A percentile compares a stretch with the other conserved stretches of the same genome.
Conservation (phyloP, 306 rosid genomes). For the Cucumis cinereus region DNA sequence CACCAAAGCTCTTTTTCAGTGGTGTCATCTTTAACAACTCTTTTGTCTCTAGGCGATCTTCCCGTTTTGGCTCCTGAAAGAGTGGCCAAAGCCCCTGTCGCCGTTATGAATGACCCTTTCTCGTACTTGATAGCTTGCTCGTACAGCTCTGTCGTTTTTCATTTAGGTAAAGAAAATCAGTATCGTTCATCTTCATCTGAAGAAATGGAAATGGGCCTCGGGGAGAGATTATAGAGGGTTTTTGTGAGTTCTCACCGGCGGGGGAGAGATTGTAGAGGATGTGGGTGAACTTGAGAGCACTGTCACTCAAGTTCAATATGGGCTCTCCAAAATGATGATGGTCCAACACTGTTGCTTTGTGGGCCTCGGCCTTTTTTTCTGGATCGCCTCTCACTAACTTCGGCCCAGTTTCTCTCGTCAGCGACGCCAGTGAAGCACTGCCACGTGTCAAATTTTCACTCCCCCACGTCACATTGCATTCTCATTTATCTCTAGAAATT, state of each 20-base stretch:
- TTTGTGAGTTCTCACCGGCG: slow-evolving; percentile 30
- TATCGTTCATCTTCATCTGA: neutral
- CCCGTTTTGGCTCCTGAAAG: slow-evolving; percentile 96
- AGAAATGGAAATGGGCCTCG: neutral
- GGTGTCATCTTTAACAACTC: slow-evolving; percentile 58
- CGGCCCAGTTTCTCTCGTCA: slow-evolving; percentile 90
- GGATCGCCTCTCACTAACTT: slow-evolving; percentile 84
- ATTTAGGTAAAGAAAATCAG: neutral
- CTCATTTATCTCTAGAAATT: neutral
- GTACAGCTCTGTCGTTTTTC: slow-evolving; percentile 38
- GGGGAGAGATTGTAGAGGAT: slow-evolving; percentile 88
- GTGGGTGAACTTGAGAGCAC: slow-evolving; percentile 78
- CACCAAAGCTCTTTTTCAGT: slow-evolving; percentile 82
- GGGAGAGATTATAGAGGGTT: neutral
- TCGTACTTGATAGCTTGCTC: slow-evolving; percentile 86
- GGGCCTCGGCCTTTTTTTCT: slow-evolving; percentile 20
- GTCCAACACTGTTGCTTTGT: slow-evolving; percentile 9
- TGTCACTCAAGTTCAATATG: slow-evolving; percentile 57
- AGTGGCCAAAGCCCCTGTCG: slow-evolving; percentile 75
- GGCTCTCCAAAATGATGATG: slow-evolving; percentile 32
- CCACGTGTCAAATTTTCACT: neutral
- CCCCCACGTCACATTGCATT: neutral
- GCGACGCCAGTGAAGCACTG: slow-evolving; percentile 85
- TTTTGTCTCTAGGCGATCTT: slow-evolving; percentile 80
- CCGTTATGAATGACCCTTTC: slow-evolving; percentile 72